phyloP scores from a whole-genome alignment of 225 moss, liverwort and hornwort genomes.

The Physcomitrium patens region DNA sequence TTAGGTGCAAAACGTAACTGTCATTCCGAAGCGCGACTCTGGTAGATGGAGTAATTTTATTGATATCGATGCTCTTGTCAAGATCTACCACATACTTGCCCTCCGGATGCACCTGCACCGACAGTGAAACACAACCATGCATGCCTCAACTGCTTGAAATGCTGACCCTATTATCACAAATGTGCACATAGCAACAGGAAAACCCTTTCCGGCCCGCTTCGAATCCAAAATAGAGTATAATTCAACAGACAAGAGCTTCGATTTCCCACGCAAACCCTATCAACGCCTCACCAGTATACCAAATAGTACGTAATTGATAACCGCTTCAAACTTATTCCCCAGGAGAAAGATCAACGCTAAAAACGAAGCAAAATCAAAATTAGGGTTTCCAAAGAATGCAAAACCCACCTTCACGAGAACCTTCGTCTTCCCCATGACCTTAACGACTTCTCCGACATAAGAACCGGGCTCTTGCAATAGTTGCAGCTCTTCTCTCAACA shows the following conservation, averaged over 20 bases:
- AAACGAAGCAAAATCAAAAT: not conserved
- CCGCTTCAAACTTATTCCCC: not conserved
- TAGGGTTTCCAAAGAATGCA: not conserved
- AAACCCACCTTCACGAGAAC: slow-evolving; percentile 90
- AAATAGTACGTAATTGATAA: not conserved
- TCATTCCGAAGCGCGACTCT: slow-evolving; percentile 97
- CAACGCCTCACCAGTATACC: not conserved
- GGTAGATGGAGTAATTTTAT: slow-evolving; percentile 95
- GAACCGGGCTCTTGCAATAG: slow-evolving; percentile 97
- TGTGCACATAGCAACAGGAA: not conserved
- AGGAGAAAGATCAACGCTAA: not conserved
- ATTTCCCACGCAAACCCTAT: not conserved
- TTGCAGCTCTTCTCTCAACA: slow-evolving; percentile 98
- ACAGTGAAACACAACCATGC: slow-evolving; percentile 12
- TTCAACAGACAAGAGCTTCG: not conserved
- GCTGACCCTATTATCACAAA: not conserved
- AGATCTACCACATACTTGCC: slow-evolving; percentile 99
- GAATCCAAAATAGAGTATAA: not conserved
- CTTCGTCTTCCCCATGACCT: slow-evolving; percentile 99
- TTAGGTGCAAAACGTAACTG: slow-evolving; percentile 95
- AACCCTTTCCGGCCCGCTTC: not conserved
- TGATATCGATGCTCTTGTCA: slow-evolving; percentile 97
- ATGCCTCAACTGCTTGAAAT: slow-evolving; percentile 11
- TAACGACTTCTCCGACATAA: slow-evolving; percentile 97
- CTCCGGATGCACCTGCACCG: slow-evolving; percentile 89